Conservation (phyloP, 805 yeast genomes). For the Cyberlindnera xishuangbannaensis region DNA sequence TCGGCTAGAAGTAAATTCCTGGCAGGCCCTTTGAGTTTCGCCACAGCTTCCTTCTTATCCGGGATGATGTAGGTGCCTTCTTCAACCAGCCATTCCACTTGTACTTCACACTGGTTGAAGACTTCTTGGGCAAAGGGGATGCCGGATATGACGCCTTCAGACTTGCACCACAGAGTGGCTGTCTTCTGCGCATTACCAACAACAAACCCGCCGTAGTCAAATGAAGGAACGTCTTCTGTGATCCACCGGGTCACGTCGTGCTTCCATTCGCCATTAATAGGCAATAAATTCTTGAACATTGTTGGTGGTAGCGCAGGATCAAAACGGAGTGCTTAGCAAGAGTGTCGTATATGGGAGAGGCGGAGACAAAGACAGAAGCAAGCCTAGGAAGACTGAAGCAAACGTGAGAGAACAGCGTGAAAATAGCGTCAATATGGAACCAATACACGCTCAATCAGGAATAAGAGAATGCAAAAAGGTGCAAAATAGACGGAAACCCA, state of each 20-base stretch:
- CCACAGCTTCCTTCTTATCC: conserved; percentile 62
- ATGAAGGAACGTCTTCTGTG: conserved; percentile 86
- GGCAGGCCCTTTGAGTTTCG: conserved; percentile 75
- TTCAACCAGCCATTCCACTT: conserved; percentile 62
- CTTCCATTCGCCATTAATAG: conserved; percentile 78
- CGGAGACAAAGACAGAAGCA: no score
- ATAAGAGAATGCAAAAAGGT: no score
- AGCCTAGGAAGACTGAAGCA: no score
- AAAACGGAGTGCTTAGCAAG: no score
- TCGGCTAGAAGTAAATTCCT: conserved; percentile 77
- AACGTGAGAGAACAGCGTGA: no score
- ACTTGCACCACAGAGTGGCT: conserved; percentile 79
- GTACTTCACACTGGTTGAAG: conserved; percentile 64
- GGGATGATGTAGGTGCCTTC: conserved; percentile 65
- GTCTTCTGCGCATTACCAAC: conserved; percentile 73
- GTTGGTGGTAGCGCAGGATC: no score
- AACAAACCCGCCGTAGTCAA: conserved; percentile 91
- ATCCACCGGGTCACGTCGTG: conserved; percentile 69
- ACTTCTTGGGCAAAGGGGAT: conserved; percentile 88
- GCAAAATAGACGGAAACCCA: no score
- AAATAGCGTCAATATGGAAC: no score
- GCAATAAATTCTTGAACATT: conserved; percentile 49
- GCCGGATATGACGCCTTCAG: conserved; percentile 75
- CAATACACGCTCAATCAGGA: no score
- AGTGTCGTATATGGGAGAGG: no score